A percentile compares a stretch with the other conserved stretches of the same genome.
These are phyloP conservation scores for Casuarina equisetifolia DNA, from an alignment of 306 rosid genomes.

Conservation along the genomic window DNA sequence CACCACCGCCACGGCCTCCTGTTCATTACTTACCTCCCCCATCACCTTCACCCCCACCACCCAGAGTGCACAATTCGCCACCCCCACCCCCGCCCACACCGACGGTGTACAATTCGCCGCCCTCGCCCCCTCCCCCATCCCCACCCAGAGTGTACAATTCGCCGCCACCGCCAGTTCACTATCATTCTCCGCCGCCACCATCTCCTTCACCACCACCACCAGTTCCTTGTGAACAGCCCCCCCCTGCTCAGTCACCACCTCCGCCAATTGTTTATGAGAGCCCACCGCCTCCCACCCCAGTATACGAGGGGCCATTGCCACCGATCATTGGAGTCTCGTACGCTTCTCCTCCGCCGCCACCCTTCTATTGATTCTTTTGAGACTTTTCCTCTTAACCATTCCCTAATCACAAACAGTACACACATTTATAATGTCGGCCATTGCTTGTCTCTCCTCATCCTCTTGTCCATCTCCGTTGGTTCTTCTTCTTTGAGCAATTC, in stretches of 20 bases:
- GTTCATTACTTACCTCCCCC: constrained; percentile 9
- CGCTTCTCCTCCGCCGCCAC: constrained; percentile 97
- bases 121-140: constrained; percentile 50
- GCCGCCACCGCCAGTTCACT: constrained; percentile 37
- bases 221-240: constrained; percentile 40
- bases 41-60: constrained; percentile 30
- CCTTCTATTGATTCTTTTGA: constrained; percentile 94
- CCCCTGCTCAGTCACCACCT: constrained; percentile 38
- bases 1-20: constrained; percentile 44
- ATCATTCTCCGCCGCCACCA: constrained; percentile 42
- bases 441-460: constrained; percentile 41
- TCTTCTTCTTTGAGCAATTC: constrained; percentile 53
- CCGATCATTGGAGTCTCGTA: constrained; percentile 77
- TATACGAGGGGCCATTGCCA: constrained; percentile 94
- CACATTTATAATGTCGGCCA: constrained; percentile 32
- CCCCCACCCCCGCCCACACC: constrained; percentile 43
- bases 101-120: constrained; percentile 40
- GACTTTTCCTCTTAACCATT: constrained; percentile 62
- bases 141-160: constrained; percentile 32
- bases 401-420: constrained; percentile 36
- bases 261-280: constrained; percentile 37
- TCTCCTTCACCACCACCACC: constrained; percentile 50
- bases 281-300: constrained; percentile 81
- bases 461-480: constrained; percentile 22
- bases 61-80: constrained; percentile 14